A percentile compares a stretch with the other conserved stretches of the same genome.
Conservation (phyloP, 228 moss, liverwort and hornwort species). For the Sphagnum fallax region DNA sequence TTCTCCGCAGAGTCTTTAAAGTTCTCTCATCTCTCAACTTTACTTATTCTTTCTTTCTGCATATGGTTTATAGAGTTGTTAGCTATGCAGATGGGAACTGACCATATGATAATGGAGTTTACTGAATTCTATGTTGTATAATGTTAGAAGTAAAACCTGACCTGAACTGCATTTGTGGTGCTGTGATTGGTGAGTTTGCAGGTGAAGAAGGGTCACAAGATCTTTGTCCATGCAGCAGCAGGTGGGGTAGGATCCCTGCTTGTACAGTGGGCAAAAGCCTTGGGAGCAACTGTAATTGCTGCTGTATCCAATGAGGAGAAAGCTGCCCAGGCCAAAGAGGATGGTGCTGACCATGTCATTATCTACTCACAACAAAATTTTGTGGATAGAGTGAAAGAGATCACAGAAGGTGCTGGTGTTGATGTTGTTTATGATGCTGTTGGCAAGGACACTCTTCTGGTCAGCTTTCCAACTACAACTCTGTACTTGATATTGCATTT, state of each 20-base stretch:
- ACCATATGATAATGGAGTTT: too few relatives aligned
- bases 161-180: too few relatives aligned
- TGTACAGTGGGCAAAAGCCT: conserved; percentile 69
- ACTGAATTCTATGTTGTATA: too few relatives aligned
- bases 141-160: too few relatives aligned
- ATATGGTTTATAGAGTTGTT: too few relatives aligned
- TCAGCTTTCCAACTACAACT: conserved; percentile 4
- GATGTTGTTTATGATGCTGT: conserved; percentile 81
- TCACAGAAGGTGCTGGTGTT: conserved; percentile 66
- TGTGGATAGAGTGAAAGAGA: conserved; percentile 61
- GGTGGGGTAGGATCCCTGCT: conserved; percentile 76
- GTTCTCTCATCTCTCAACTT: conserved; percentile 9
- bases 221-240: conserved; percentile 84
- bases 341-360: conserved; percentile 80
- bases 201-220: conserved; percentile 69
- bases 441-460: conserved; percentile 78
- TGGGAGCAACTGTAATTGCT: conserved; percentile 81
- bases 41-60: too few relatives aligned
- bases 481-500: background rate
- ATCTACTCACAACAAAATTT: conserved; percentile 65
- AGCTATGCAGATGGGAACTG: too few relatives aligned
- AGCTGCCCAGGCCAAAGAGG: conserved; percentile 54
- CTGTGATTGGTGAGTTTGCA: conserved; percentile 6
- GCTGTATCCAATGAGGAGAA: conserved; percentile 76
- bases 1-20: conserved; percentile 51